Conservation (phyloP, 2,329 filamentous ascomycete species). For the Diaporthe capsici region DNA sequence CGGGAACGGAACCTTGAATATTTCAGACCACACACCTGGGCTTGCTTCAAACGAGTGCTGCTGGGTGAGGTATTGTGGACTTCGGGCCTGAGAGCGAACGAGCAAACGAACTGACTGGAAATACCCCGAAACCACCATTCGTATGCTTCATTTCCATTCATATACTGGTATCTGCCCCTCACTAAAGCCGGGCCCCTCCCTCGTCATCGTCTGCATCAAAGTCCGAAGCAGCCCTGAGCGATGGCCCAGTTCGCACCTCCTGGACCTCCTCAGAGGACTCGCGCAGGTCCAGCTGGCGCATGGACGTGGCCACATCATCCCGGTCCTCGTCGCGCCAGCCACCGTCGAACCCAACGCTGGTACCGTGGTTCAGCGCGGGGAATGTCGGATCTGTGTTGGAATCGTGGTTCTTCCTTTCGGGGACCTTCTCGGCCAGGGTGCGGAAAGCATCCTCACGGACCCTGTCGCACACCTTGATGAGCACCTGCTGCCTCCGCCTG, state of each 20-base stretch:
- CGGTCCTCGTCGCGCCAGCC: not conserved
- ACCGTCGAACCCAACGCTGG: not conserved
- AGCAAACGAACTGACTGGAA: not conserved
- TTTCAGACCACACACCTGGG: not conserved
- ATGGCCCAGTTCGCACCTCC: not conserved
- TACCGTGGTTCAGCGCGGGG: not conserved
- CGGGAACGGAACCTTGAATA: not conserved
- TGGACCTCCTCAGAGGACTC: not conserved
- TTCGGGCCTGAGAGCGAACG: not conserved
- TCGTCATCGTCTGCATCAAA: constrained; percentile 18
- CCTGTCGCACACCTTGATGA: constrained; percentile 47
- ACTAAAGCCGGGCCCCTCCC: constrained; percentile 8
- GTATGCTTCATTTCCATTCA: not conserved
- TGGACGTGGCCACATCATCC: not conserved
- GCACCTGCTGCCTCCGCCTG: constrained; percentile 43
- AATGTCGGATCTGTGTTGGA: constrained; percentile 48
- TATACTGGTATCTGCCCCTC: not conserved
- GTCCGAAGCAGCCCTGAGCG: not conserved
- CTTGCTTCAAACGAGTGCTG: constrained; percentile 3
- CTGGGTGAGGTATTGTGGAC: not conserved
- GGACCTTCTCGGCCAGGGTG: constrained; percentile 48
- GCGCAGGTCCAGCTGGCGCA: not conserved
- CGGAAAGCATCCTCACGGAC: constrained; percentile 49
- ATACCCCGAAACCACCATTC: not conserved
- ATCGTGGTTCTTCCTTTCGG: constrained; percentile 49